Base-by-base conservation (phyloP, 2,329 filamentous ascomycete species). In the Aspergillus sp. region DNA sequence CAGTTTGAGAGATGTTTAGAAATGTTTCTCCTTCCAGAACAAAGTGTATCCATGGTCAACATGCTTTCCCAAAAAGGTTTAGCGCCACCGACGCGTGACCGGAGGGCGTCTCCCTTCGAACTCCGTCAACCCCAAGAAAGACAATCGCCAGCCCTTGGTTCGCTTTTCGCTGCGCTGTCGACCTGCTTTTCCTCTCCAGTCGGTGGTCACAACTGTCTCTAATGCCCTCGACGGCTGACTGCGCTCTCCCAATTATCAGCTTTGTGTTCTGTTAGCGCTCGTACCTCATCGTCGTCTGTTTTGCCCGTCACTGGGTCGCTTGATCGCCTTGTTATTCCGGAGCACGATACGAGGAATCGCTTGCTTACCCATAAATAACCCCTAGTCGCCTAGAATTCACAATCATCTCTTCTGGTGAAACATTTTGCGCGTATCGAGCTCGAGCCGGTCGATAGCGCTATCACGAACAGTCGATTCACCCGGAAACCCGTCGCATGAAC, bases 1-100 rank as follows among this genome's bases (percentile, higher is more conserved):
- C 25, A 30, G 10, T 30, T 4, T 9, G 10, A 27, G 25, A 27
- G 9, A 9, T 27, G 9, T 30, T 12, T 30, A 5, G 5, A 22
- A 5, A 22, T 22, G 20, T 22, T 5, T 30, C 9, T 27, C 9
- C 10, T 27, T 9, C 25, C 4, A 30, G 25, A 30, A 30, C 25
- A 30, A 30, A 30, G 25, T 10, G 7, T 30, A 30, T 30, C 25
- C 25, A 30, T 30, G 25, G 25, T 30, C 25, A 30, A 12, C 25
- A 30, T 30, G 25, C 2, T 30, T 30, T 30, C 54, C 56, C n/a
- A 52, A 56, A 59, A 23, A 23, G 64, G 65, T 25, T 56, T 68
- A 68, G 65, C 60, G 64, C 50, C 48, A 27, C 64, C 60, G 65
- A 67, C 65, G 65, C 65, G 65, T 68, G 65, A 68, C 64, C 54